phyloP scores from a whole-genome alignment of 139 green algal species.

The Spirogloea muscicola region DNA sequence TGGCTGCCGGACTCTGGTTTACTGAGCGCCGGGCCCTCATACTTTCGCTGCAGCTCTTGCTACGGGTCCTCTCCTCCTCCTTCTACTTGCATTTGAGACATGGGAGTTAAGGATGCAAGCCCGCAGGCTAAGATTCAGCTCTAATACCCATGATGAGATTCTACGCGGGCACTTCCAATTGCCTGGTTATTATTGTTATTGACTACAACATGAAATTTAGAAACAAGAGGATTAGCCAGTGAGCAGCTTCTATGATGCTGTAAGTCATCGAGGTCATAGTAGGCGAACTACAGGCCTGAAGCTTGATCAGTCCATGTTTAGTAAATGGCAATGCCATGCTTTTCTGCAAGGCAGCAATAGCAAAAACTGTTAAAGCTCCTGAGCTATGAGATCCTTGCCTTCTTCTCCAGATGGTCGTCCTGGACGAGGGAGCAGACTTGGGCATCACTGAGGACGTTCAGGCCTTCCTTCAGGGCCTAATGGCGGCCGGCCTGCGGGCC shows the following conservation, averaged over 20 bases:
- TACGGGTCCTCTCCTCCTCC: background rate
- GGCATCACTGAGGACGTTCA: background rate
- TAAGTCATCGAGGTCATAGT: background rate
- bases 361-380: no score
- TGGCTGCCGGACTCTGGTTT: slow-evolving; percentile 28
- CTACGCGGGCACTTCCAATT: background rate
- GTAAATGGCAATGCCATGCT: background rate
- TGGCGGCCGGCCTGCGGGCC: slow-evolving; percentile 16
- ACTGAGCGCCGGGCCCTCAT: slow-evolving; percentile 16
- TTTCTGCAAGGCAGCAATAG: background rate
- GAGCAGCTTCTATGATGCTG: background rate
- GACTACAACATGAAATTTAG: no score
- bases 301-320: background rate
- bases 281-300: background rate
- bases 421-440: background rate
- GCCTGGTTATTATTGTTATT: no score
- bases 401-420: slow-evolving; percentile 20
- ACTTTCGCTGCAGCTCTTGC: slow-evolving; percentile 12
- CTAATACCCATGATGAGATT: background rate
- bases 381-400: no score
- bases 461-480: slow-evolving; percentile 21
- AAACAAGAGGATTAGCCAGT: no score
- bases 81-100: background rate
- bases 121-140: background rate
- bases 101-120: no score